Conservation (phyloP, 225 moss, liverwort and hornwort species). For the Pseudisothecium myosuroides region DNA sequence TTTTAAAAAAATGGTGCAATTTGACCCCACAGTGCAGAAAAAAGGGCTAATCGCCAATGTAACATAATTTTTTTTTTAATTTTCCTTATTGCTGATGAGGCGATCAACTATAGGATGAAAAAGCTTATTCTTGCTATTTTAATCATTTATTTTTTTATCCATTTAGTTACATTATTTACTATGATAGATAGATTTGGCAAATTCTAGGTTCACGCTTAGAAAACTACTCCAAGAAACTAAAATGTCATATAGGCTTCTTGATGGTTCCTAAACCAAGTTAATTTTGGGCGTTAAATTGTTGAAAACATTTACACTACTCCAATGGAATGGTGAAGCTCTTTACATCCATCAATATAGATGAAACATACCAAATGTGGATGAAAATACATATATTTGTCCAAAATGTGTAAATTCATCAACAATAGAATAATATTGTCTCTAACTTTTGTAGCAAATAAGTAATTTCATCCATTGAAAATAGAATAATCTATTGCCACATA, state of each 20-base stretch:
- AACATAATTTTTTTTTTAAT: no score
- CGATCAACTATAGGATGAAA: neutral
- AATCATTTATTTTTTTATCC: rapidly evolving
- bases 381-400: neutral
- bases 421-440: neutral
- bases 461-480: neutral
- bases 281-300: neutral
- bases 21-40: no score
- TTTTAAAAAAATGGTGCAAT: no score
- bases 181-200: neutral
- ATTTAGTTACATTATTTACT: neutral
- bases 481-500: neutral
- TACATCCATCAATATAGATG: neutral
- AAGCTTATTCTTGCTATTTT: neutral
- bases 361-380: neutral
- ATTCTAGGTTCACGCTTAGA: rapidly evolving
- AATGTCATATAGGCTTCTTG: neutral
- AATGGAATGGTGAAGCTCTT: neutral
- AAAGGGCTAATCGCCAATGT: no score
- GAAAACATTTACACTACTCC: rapidly evolving
- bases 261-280: rapidly evolving
- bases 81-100: no score
- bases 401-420: neutral
- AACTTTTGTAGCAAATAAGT: neutral
- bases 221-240: neutral